Conservation (phyloP, 352 stramenopile genomes). For the Saprolegnia parasitica region DNA sequence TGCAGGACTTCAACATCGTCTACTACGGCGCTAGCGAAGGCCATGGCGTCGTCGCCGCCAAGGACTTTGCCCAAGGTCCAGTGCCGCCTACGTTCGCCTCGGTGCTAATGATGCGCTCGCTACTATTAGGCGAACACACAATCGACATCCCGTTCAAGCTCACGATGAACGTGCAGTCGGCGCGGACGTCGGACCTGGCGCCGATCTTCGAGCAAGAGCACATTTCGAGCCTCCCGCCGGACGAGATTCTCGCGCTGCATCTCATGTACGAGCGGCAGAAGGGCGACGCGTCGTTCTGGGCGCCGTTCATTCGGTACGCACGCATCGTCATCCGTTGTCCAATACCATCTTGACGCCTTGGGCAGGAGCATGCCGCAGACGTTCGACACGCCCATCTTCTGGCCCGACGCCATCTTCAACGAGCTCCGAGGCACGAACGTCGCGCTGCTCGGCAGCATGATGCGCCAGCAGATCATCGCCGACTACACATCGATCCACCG, state of each 20-base stretch:
- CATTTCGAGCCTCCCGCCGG: slow-evolving; percentile 36
- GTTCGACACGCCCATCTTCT: slow-evolving; percentile 61
- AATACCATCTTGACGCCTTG: not conserved
- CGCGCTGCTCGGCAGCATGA: slow-evolving; percentile 53
- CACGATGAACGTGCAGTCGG: slow-evolving; percentile 49
- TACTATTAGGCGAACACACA: slow-evolving; percentile 44
- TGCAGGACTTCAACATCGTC: slow-evolving; percentile 36
- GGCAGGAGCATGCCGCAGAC: slow-evolving; percentile 36
- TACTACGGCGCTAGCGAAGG: slow-evolving; percentile 44
- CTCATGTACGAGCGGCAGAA: slow-evolving; percentile 59
- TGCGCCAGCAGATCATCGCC: slow-evolving; percentile 50
- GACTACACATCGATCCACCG: slow-evolving; percentile 61
- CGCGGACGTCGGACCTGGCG: slow-evolving; percentile 40
- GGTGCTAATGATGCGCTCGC: not conserved
- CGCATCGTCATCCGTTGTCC: not conserved
- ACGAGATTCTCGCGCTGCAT: slow-evolving; percentile 54
- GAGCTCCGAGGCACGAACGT: slow-evolving; percentile 54
- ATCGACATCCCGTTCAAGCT: slow-evolving; percentile 49
- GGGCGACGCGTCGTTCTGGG: slow-evolving; percentile 41
- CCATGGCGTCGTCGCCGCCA: slow-evolving; percentile 46
- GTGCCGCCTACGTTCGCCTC: too few relatives aligned
- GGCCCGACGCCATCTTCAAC: slow-evolving; percentile 41
- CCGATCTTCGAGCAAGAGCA: slow-evolving; percentile 38
- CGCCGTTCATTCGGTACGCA: slow-evolving; percentile 45
- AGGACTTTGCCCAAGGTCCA: slow-evolving; percentile 34